phyloP scores from a whole-genome alignment of 2,329 filamentous ascomycete species.

The Claviceps digitariae region DNA sequence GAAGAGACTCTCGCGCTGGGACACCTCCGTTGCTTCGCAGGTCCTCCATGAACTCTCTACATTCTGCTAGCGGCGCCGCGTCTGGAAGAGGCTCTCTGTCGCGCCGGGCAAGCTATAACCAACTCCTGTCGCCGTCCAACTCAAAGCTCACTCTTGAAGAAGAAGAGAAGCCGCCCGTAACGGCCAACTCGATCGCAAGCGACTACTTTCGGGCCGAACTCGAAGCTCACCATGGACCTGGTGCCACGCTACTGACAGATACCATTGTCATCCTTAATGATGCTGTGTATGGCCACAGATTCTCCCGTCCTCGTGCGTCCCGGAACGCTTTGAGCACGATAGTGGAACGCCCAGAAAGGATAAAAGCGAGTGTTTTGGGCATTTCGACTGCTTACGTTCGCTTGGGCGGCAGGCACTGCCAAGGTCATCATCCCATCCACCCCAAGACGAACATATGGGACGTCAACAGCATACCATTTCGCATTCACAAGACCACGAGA shows the following conservation, averaged over 20 bases:
- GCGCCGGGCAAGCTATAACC: slow-evolving; percentile 34
- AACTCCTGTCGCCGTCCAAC: slow-evolving; percentile 25
- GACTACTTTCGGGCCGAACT: slow-evolving; percentile 60
- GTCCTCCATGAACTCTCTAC: slow-evolving; percentile 43
- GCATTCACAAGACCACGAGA: slow-evolving; percentile 68
- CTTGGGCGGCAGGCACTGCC: slow-evolving; percentile 67
- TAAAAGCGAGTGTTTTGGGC: slow-evolving; percentile 72
- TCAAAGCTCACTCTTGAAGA: slow-evolving; percentile 13
- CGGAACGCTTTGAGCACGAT: slow-evolving; percentile 62
- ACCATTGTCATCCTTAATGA: slow-evolving; percentile 84
- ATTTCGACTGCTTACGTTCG: slow-evolving; percentile 80
- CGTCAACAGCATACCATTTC: slow-evolving; percentile 58
- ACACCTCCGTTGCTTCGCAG: slow-evolving; percentile 41
- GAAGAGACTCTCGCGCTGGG: slow-evolving; percentile 31
- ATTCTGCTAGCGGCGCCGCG: slow-evolving; percentile 30
- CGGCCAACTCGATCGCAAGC: slow-evolving; percentile 44
- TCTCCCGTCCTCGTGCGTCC: slow-evolving; percentile 66
- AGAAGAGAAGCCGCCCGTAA: slow-evolving; percentile 25
- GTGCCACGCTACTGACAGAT: slow-evolving; percentile 32
- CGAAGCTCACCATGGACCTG: slow-evolving; percentile 40
- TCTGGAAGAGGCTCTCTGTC: slow-evolving; percentile 25
- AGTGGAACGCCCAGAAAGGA: slow-evolving; percentile 83
- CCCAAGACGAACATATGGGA: slow-evolving; percentile 42
- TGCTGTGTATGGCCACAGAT: slow-evolving; percentile 88
- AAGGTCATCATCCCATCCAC: slow-evolving; percentile 53